Conservation (phyloP, 2,329 filamentous ascomycete genomes). For the Fusarium nanum region DNA sequence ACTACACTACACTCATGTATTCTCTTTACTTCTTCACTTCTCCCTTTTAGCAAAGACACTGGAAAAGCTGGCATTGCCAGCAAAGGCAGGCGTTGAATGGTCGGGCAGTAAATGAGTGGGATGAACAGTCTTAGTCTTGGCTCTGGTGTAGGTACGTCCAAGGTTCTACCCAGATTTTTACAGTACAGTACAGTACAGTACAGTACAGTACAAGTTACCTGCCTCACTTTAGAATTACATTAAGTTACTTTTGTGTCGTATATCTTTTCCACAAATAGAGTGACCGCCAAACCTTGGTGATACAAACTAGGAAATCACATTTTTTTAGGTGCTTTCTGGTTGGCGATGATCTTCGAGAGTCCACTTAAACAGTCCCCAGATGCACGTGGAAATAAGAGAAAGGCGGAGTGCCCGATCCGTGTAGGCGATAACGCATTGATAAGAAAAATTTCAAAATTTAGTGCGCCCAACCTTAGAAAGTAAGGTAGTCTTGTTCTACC, state of each 20-base stretch:
- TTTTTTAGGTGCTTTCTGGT: constrained; percentile 3
- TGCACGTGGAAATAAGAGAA: constrained; percentile 42
- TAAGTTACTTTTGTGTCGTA: background rate
- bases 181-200: background rate
- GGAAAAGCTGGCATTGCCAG: constrained; percentile 27
- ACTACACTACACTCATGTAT: constrained; percentile 26
- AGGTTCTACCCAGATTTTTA: constrained; percentile 20
- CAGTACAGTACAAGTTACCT: constrained; percentile 14
- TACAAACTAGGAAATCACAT: background rate
- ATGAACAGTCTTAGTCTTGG: constrained; percentile 8
- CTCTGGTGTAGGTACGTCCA: constrained; percentile 21
- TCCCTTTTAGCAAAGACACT: constrained; percentile 11
- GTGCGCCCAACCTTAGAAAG: constrained; percentile 36
- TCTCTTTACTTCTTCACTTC: constrained; percentile 13
- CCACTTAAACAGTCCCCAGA: constrained; percentile 31
- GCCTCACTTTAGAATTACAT: constrained; percentile 3
- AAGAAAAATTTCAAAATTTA: constrained; percentile 38
- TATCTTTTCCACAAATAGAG: background rate
- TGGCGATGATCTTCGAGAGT: background rate
- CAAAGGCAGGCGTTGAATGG: constrained; percentile 26
- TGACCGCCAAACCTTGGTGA: background rate
- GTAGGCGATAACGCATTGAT: constrained; percentile 29
- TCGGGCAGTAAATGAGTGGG: background rate
- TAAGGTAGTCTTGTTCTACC: constrained; percentile 19
- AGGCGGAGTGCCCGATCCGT: constrained; percentile 31